These are phyloP conservation scores for Coniella lustricola DNA, from an alignment of 2,329 filamentous ascomycete species.

Conservation along the genomic window DNA sequence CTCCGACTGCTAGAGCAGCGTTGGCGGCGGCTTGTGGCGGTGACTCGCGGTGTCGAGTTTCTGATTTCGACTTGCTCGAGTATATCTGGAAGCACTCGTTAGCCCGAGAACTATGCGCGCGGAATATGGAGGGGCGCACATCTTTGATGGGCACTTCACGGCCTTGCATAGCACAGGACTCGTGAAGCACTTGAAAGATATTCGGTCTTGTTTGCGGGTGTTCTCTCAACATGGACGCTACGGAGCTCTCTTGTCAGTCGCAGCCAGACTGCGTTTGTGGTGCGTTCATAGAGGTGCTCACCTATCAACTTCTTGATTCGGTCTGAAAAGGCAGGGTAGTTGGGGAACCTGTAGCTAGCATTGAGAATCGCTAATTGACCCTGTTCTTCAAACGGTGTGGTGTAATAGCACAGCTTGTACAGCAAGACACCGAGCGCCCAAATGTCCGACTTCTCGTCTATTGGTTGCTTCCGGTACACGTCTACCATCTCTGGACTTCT, in stretches of 20 bases:
- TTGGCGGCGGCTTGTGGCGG: constrained; percentile 46
- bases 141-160: constrained; percentile 82
- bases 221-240: constrained; percentile 86
- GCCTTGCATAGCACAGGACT: constrained; percentile 84
- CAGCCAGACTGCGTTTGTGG: not conserved
- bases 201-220: constrained; percentile 73
- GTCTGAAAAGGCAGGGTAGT: constrained; percentile 83
- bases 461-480: constrained; percentile 90
- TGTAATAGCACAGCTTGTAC: constrained; percentile 99
- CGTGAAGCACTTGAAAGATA: constrained; percentile 86
- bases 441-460: constrained; percentile 98
- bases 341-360: constrained; percentile 86
- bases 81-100: constrained; percentile 56
- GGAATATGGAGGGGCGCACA: constrained; percentile 43
- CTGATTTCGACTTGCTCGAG: constrained; percentile 54
- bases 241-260: constrained; percentile 6
- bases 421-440: constrained; percentile 93
- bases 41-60: constrained; percentile 47
- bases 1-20: constrained; percentile 60
- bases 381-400: constrained; percentile 95
- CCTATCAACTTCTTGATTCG: constrained; percentile 84
- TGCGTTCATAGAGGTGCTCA: constrained; percentile 34
- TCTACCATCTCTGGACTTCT: constrained; percentile 98
- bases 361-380: constrained; percentile 96
- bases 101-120: constrained; percentile 18